Conservation (phyloP, 441 rosid species). For the Geranium incanum region DNA sequence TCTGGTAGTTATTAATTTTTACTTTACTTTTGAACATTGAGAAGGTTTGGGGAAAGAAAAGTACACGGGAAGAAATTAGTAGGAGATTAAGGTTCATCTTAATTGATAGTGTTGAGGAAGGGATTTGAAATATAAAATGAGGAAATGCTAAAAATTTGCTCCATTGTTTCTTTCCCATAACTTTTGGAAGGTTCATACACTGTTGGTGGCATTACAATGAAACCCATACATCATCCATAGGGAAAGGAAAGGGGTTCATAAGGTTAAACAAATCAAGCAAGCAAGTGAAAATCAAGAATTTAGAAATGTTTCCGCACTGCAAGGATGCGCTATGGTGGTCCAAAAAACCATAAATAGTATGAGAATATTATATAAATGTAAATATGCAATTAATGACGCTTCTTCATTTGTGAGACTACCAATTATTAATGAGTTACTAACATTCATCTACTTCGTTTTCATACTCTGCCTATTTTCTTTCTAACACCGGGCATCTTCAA, state of each 20-base stretch:
- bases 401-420: slow-evolving; percentile 4
- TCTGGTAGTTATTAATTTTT: background rate
- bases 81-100: background rate
- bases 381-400: background rate
- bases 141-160: background rate
- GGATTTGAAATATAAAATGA: slow-evolving; percentile 4
- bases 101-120: background rate
- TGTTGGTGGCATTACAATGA: background rate
- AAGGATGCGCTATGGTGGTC: background rate
- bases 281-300: background rate
- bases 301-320: background rate
- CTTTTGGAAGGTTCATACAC: slow-evolving; percentile 9
- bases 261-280: background rate
- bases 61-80: background rate
- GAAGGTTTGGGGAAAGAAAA: background rate
- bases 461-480: background rate
- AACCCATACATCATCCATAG: background rate
- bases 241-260: background rate
- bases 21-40: background rate
- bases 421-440: background rate
- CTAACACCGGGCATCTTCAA: slow-evolving; percentile 8
- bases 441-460: background rate
- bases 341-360: background rate
- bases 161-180: slow-evolving; percentile 5
- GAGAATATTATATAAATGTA: background rate